Conservation (phyloP, 257 asterid genomes). For the Lavandula angustifolia region DNA sequence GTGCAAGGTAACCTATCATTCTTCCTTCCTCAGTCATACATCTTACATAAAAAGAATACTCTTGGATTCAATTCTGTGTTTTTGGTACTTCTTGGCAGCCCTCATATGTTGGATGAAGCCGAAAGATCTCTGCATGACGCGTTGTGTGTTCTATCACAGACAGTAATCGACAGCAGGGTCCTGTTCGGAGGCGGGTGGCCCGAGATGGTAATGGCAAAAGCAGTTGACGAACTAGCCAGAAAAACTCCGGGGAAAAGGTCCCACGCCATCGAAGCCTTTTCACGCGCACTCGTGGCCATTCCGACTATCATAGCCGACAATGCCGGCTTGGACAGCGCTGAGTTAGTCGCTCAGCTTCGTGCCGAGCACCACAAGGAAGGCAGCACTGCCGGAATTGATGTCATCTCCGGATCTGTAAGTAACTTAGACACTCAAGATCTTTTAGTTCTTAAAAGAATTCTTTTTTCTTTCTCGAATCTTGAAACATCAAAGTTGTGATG, state of each 20-base stretch:
- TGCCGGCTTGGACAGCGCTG: slow-evolving; percentile 91
- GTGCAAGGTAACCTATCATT: slow-evolving; percentile 64
- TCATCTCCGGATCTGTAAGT: slow-evolving; percentile 86
- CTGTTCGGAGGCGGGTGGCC: slow-evolving; percentile 95
- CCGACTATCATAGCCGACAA: slow-evolving; percentile 91
- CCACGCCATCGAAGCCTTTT: slow-evolving; percentile 90
- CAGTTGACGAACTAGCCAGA: slow-evolving; percentile 85
- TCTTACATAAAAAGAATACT: no score
- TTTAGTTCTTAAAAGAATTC: not conserved
- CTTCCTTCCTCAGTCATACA: no score
- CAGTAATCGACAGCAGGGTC: slow-evolving; percentile 83
- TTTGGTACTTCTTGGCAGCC: slow-evolving; percentile 47
- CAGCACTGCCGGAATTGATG: slow-evolving; percentile 78
- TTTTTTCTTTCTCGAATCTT: no score
- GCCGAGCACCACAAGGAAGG: slow-evolving; percentile 89
- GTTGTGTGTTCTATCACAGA: slow-evolving; percentile 86
- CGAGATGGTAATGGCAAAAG: slow-evolving; percentile 93
- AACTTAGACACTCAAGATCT: not conserved
- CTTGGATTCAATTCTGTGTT: no score
- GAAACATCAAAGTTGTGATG: no score
- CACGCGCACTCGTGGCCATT: slow-evolving; percentile 78
- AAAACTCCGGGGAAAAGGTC: slow-evolving; percentile 89
- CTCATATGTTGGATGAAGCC: slow-evolving; percentile 91
- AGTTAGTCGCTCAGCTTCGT: slow-evolving; percentile 82
- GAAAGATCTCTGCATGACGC: slow-evolving; percentile 94